A percentile compares a stretch with the other conserved stretches of the same genome.
These are phyloP conservation scores for Tagetes patula DNA, from an alignment of 129 eudicot genomes.

Conservation along the genomic window DNA sequence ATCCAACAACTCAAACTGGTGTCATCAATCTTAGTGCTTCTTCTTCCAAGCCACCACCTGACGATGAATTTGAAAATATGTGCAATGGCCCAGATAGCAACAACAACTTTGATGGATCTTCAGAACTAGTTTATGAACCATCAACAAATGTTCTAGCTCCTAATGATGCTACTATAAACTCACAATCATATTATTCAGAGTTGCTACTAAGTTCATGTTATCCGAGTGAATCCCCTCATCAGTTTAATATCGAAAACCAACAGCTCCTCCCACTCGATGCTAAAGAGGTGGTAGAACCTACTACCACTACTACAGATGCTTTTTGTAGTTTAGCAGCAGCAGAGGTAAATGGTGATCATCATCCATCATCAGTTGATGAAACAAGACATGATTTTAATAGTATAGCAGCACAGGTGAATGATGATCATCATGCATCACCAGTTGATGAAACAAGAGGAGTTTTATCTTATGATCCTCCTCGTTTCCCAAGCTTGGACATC, in stretches of 20 bases:
- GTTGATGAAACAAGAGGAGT: slow-evolving; percentile 44
- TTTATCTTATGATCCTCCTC: slow-evolving; percentile 85
- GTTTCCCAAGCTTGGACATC: slow-evolving; percentile 91
- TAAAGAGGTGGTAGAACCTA: slow-evolving; percentile 40
- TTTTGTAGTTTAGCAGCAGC: not conserved
- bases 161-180: slow-evolving; percentile 31
- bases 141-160: slow-evolving; percentile 43
- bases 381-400: not conserved
- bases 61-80: slow-evolving; percentile 35
- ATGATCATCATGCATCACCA: slow-evolving; percentile 27
- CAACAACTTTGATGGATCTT: slow-evolving; percentile 33
- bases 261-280: slow-evolving; percentile 20
- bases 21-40: slow-evolving; percentile 33
- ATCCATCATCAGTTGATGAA: slow-evolving; percentile 28
- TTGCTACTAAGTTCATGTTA: slow-evolving; percentile 46
- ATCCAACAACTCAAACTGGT: slow-evolving; percentile 30
- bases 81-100: slow-evolving; percentile 30
- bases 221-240: slow-evolving; percentile 37
- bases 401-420: slow-evolving; percentile 16
- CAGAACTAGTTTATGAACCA: slow-evolving; percentile 40
- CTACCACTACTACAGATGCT: not conserved
- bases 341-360: slow-evolving; percentile 27
- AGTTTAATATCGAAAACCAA: slow-evolving; percentile 21
- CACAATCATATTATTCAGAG: slow-evolving; percentile 49
- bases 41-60: slow-evolving; percentile 21